Conservation (phyloP, 805 yeast species). For the Saturnispora serradocipensis region DNA sequence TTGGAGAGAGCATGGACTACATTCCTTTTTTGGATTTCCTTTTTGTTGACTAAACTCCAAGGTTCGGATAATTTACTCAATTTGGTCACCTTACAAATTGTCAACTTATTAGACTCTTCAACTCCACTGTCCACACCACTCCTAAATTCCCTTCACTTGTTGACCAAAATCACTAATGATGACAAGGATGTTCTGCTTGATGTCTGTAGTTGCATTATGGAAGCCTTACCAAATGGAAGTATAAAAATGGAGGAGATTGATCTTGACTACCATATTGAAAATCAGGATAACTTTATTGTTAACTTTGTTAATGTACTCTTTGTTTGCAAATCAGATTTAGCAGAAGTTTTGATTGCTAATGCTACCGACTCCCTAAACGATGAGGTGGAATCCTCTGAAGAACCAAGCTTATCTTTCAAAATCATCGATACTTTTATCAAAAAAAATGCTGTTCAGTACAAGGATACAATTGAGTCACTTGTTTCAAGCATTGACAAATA, state of each 20-base stretch:
- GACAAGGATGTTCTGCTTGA: constrained; percentile 18
- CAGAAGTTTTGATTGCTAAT: constrained; percentile 17
- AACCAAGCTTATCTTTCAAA: constrained; percentile 21
- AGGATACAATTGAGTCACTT: constrained; percentile 26
- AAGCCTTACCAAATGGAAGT: constrained; percentile 18
- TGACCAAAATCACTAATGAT: constrained; percentile 13
- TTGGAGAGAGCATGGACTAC: constrained; percentile 23
- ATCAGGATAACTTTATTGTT: constrained; percentile 16
- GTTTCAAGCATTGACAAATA: constrained; percentile 28
- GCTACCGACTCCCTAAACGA: constrained; percentile 23
- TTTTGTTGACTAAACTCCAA: neutral
- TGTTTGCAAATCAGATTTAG: constrained; percentile 13
- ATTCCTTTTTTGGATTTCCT: constrained; percentile 13
- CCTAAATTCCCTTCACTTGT: constrained; percentile 7
- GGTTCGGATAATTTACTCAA: constrained; percentile 6
- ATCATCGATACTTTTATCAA: constrained; percentile 24
- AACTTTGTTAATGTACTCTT: constrained; percentile 19
- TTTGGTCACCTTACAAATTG: constrained; percentile 10
- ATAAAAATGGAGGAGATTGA: constrained; percentile 13
- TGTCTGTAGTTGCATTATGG: constrained; percentile 16
- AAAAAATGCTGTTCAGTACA: constrained; percentile 15
- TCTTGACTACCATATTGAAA: constrained; percentile 4
- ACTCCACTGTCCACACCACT: constrained; percentile 11
- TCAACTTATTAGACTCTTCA: constrained; percentile 15
- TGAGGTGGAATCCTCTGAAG: constrained; percentile 10